Conservation (phyloP, 495 filamentous ascomycete genomes). For the Hypoxylon cercidicola region DNA sequence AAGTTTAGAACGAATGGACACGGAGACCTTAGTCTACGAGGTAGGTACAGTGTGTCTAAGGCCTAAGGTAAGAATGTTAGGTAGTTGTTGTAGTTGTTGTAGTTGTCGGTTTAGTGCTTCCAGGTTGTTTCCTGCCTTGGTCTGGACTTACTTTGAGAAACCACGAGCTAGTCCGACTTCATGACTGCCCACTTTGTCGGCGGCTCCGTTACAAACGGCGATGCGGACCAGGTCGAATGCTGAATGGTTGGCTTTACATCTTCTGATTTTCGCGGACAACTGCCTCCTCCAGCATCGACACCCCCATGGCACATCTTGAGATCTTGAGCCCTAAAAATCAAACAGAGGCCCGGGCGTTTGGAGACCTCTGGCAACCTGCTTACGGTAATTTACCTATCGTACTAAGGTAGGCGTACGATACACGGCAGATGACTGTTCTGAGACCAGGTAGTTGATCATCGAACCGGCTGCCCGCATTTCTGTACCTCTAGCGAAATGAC, state of each 20-base stretch:
- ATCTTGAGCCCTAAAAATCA: no score
- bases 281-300: not conserved
- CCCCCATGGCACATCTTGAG: no score
- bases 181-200: slow-evolving; percentile 16
- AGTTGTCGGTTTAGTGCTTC: slow-evolving; percentile 4
- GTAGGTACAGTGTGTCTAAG: slow-evolving; percentile 19
- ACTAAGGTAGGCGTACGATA: slow-evolving; percentile 13
- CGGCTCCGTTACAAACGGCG: slow-evolving; percentile 14
- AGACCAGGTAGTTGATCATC: slow-evolving; percentile 18
- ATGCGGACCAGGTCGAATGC: not conserved
- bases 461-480: slow-evolving; percentile 31
- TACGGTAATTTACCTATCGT: not conserved
- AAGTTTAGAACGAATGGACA: slow-evolving; percentile 23
- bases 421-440: slow-evolving; percentile 25
- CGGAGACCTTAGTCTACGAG: slow-evolving; percentile 12
- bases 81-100: slow-evolving; percentile 4
- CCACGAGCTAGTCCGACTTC: slow-evolving; percentile 14
- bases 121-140: slow-evolving; percentile 21
- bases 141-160: slow-evolving; percentile 21
- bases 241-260: no score
- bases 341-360: no score
- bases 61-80: slow-evolving; percentile 9
- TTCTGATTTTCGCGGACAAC: not conserved
- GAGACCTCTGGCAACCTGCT: no score
- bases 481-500: slow-evolving; percentile 17